phyloP scores from a whole-genome alignment of 345 rosid species.

The Aethionema arabicum region DNA sequence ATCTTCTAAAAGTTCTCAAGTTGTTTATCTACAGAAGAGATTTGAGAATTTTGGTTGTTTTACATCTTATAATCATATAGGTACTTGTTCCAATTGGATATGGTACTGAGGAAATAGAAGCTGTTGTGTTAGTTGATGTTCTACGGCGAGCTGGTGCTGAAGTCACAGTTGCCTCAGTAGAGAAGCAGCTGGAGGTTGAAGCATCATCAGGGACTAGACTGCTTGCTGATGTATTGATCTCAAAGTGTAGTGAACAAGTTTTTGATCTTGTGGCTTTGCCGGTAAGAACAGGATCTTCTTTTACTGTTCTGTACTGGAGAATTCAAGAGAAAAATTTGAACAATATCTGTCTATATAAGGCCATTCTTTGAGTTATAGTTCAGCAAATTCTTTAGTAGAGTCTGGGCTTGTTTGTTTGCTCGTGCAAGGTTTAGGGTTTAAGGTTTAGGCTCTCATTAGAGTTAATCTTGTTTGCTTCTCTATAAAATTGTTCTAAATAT shows the following conservation, averaged over 20 bases:
- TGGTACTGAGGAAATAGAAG: slow-evolving; percentile 96
- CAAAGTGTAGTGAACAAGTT: slow-evolving; percentile 55
- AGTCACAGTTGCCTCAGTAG: slow-evolving; percentile 85
- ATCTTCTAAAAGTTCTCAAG: background rate
- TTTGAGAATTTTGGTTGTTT: background rate
- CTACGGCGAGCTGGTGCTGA: slow-evolving; percentile 90
- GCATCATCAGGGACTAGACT: slow-evolving; percentile 69
- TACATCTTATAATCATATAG: slow-evolving; percentile 34
- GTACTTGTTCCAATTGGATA: slow-evolving; percentile 83
- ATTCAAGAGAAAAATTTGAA: background rate
- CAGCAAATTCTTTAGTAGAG: background rate
- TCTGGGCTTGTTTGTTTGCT: no score
- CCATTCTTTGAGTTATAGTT: background rate
- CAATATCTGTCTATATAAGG: background rate
- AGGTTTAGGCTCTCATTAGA: background rate
- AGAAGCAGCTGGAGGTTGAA: slow-evolving; percentile 75
- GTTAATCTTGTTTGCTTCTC: background rate
- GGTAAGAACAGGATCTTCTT: slow-evolving; percentile 39
- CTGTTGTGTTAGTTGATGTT: slow-evolving; percentile 71
- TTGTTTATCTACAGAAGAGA: slow-evolving; percentile 5
- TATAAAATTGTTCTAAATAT: background rate
- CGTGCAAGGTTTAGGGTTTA: no score
- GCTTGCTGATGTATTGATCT: slow-evolving; percentile 73
- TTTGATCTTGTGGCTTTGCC: slow-evolving; percentile 92
- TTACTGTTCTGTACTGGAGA: slow-evolving; percentile 4